Evolutionary conservation across 2,329 filamentous ascomycete genomes (phyloP).

Genomic region (Cephalotrichum gorgonifer): DNA sequence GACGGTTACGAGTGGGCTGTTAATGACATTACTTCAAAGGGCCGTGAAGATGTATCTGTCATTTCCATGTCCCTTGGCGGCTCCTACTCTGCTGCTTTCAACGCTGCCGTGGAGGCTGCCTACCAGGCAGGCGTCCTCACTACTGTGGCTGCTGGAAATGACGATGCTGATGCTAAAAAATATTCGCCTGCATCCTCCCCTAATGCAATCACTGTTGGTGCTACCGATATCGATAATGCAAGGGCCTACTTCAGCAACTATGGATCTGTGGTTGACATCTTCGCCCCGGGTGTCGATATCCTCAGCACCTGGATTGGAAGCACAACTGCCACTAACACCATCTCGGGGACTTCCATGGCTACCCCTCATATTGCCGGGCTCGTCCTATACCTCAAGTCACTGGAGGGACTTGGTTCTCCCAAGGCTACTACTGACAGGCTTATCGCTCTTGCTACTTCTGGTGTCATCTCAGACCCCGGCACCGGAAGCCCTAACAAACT

Average conservation of each 20-base stretch:
- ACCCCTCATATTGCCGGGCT: slow-evolving; percentile 50
- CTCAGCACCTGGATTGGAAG: slow-evolving; percentile 34
- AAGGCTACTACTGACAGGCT: slow-evolving; percentile 37
- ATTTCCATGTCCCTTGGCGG: slow-evolving; percentile 47
- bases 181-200: slow-evolving; percentile 37
- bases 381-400: slow-evolving; percentile 31
- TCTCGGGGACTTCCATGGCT: slow-evolving; percentile 54
- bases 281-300: slow-evolving; percentile 36
- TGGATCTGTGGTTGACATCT: slow-evolving; percentile 36
- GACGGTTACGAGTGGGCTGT: slow-evolving; percentile 30
- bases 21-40: slow-evolving; percentile 28
- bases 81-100: slow-evolving; percentile 31
- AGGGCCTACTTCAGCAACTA: slow-evolving; percentile 39
- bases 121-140: slow-evolving; percentile 36
- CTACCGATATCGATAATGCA: slow-evolving; percentile 27
- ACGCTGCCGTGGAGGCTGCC: slow-evolving; percentile 36
- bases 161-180: slow-evolving; percentile 22
- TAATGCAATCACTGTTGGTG: slow-evolving; percentile 42
- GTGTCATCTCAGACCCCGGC: slow-evolving; percentile 27
- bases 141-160: slow-evolving; percentile 46
- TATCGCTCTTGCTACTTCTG: slow-evolving; percentile 26
- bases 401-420: slow-evolving; percentile 29
- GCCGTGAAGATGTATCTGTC: slow-evolving; percentile 31
- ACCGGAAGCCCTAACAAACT: slow-evolving; percentile 39
- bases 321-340: slow-evolving; percentile 28